phyloP scores from a whole-genome alignment of 345 rosid species.

The Murraya koenigii region DNA sequence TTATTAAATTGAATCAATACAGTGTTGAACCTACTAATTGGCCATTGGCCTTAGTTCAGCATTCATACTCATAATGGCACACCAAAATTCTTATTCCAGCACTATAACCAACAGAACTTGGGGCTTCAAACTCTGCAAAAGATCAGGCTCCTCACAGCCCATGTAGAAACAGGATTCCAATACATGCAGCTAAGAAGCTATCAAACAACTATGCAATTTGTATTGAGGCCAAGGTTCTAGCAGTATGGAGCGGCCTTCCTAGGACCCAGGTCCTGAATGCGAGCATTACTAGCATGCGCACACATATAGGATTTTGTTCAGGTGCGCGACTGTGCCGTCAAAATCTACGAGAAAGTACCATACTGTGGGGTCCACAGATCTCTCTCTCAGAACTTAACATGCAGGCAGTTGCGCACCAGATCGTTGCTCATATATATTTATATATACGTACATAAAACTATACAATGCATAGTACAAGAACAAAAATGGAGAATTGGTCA shows the following conservation, averaged over 20 bases:
- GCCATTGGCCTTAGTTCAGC: background rate
- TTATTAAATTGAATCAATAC: background rate
- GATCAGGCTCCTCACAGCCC: background rate
- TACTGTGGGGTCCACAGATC: too few species aligned
- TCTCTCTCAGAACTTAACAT: too few species aligned
- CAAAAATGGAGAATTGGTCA: background rate
- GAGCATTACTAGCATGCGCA: too few species aligned
- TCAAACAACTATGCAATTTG: background rate
- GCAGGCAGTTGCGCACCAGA: too few species aligned
- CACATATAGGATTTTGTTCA: too few species aligned
- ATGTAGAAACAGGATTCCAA: background rate
- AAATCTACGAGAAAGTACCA: too few species aligned
- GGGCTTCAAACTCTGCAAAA: conserved; percentile 1
- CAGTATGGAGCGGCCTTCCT: too few species aligned
- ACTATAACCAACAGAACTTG: background rate
- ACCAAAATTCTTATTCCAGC: background rate
- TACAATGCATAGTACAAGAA: background rate
- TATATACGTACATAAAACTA: background rate
- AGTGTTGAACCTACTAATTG: background rate
- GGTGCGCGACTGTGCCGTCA: too few species aligned
- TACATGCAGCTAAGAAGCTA: background rate
- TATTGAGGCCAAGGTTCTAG: too few species aligned
- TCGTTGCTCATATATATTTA: too few species aligned
- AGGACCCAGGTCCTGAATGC: too few species aligned
- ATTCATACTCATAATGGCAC: background rate